A percentile compares a stretch with the other conserved stretches of the same genome.
Conservation (phyloP, 306 rosid genomes). For the Quercus ilex region DNA sequence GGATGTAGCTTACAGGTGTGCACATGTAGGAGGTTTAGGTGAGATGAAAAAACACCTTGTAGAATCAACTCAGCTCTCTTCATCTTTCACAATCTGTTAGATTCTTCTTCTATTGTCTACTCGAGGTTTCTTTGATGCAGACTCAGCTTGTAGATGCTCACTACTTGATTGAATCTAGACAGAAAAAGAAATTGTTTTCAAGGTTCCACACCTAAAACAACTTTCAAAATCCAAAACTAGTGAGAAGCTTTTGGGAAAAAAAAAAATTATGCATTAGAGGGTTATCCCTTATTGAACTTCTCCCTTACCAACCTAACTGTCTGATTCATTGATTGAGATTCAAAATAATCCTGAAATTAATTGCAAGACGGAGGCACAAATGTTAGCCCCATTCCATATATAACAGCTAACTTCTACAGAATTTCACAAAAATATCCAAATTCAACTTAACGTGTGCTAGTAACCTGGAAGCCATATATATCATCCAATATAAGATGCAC, state of each 20-base stretch:
- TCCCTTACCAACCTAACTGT: conserved; percentile 71
- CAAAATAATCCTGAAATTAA: conserved; percentile 66
- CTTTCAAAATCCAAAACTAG: conserved; percentile 1
- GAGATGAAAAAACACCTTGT: neutral
- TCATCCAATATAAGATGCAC: neutral
- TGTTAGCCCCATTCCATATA: conserved; percentile 12
- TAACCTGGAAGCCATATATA: neutral
- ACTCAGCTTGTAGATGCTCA: conserved; percentile 46
- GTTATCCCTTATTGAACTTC: conserved; percentile 74
- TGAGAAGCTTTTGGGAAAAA: neutral
- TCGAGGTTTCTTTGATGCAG: conserved; percentile 60
- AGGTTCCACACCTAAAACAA: neutral
- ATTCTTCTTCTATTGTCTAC: conserved; percentile 85
- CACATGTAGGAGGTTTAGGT: neutral
- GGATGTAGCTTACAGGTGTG: neutral
- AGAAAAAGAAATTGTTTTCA: conserved; percentile 12
- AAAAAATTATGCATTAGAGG: neutral
- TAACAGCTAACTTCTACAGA: conserved; percentile 5
- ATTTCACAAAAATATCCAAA: neutral
- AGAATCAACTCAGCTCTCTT: neutral
- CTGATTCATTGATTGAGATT: conserved; percentile 81
- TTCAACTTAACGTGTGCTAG: conserved; percentile 13
- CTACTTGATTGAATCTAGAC: conserved; percentile 63
- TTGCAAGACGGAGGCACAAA: conserved; percentile 11
- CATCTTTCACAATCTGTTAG: conserved; percentile 23